Base-by-base conservation (phyloP, 257 asterid species). In the Coffea canephora region DNA sequence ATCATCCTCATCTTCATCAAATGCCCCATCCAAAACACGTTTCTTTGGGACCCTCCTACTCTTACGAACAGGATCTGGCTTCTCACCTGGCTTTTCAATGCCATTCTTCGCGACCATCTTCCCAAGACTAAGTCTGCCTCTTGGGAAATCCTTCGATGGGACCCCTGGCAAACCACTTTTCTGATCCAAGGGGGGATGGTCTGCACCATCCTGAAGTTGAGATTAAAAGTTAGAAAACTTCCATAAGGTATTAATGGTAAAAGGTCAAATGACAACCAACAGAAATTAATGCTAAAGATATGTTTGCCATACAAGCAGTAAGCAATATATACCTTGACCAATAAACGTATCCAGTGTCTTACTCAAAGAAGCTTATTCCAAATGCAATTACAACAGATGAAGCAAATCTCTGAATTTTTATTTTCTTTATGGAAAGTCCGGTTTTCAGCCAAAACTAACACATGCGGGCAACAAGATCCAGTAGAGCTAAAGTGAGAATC, bases 21-120 rank as follows among this genome's bases (percentile, higher is more conserved):
- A 93, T 8, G 90, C 92, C 55, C 81, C 92, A 79, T 94, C 97
- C 74, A 87, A 85, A 70, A 82, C 92, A 76, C 96, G 97, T 84
- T 82, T 90, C 87, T 92, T 96, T 49, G 95, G 97, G 41, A 80
- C 90, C 86, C 97, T 87, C 89, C 81, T 92, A 91, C 97, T 96
- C 88, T 94, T 96, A 77, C 99, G 97, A 79, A 88, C 95, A 55
- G 89, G 80, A 84, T 93, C 97, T 13, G 90, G 79, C 83, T 87
- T 91, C 79, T 92, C 95, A 13, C 87, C 88, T 52, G 84, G 88
- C 74, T 84, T 93, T 80, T 85, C 96, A 34, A 69, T 57, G 64
- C 89, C 74, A 78, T 86, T 86, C 85, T 77, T 86, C 23, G 73
- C 74, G 31, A 85, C 77, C 77, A 79, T 78, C 84, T 81, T 93